phyloP scores from a whole-genome alignment of 2,329 filamentous ascomycete species.

The Parafenestella ontariensis region DNA sequence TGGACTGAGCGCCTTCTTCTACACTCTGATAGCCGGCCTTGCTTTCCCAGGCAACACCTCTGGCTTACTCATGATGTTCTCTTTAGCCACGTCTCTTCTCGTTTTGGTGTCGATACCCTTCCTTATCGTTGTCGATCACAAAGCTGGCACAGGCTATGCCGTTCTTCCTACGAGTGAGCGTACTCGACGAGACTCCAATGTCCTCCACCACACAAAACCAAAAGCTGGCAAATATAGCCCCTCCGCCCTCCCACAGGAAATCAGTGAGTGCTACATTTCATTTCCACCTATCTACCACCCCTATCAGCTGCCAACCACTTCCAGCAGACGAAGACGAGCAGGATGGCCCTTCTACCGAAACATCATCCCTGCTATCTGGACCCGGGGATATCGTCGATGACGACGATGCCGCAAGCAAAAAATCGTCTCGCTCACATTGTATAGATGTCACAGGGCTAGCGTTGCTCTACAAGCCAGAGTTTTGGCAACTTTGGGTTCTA shows the following conservation, averaged over 20 bases:
- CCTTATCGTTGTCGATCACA: conserved; percentile 74
- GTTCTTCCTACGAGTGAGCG: conserved; percentile 61
- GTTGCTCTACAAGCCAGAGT: conserved; percentile 75
- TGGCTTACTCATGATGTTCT: conserved; percentile 79
- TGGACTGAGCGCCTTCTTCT: conserved; percentile 95
- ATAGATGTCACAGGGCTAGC: conserved; percentile 88
- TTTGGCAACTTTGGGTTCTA: conserved; percentile 89
- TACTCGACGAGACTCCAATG: conserved; percentile 53
- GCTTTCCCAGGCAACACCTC: conserved; percentile 85
- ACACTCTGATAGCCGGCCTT: conserved; percentile 78
- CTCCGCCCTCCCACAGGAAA: conserved; percentile 58
- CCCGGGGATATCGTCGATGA: conserved; percentile 59
- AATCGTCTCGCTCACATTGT: conserved; percentile 72
- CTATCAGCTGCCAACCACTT: conserved; percentile 44
- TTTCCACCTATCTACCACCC: conserved; percentile 13
- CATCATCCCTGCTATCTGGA: conserved; percentile 79
- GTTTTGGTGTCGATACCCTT: conserved; percentile 84
- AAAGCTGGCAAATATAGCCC: conserved; percentile 53
- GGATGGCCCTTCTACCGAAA: conserved; percentile 69
- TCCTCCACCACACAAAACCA: conserved; percentile 57
- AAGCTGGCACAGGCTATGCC: conserved; percentile 64
- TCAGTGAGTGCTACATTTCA: conserved; percentile 64
- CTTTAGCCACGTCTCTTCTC: conserved; percentile 78
- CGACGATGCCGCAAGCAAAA: conserved; percentile 63
- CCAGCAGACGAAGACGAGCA: conserved; percentile 45